Percentiles rank a stretch among this genome's conserved stretches.
Conservation (phyloP, 1,284 basidiomycete species). For the Farysia itapuensis region DNA sequence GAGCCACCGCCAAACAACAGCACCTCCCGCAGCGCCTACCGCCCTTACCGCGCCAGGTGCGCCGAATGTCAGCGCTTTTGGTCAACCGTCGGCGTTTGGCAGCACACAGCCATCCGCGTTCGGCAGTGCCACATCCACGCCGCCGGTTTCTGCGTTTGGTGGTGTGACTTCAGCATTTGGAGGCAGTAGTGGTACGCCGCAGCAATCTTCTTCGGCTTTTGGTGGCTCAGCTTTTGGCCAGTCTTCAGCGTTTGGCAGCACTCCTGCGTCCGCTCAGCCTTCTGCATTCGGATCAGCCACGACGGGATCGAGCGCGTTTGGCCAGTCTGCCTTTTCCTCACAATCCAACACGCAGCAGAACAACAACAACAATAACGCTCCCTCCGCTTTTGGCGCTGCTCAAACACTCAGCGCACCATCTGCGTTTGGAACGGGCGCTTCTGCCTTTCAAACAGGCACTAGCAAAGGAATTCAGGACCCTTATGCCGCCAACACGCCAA, state of each 20-base stretch:
- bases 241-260: neutral
- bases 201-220: neutral
- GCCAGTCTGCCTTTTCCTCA: no score
- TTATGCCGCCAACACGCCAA: constrained; percentile 9
- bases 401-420: constrained; percentile 23
- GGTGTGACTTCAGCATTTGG: constrained; percentile 1
- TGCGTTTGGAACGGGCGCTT: constrained; percentile 13
- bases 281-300: constrained; percentile 1
- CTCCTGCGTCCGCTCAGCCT: neutral
- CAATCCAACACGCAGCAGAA: no score
- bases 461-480: constrained; percentile 9
- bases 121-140: neutral
- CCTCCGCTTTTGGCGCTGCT: neutral
- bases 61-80: constrained; percentile 1
- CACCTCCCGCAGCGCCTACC: neutral
- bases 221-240: neutral
- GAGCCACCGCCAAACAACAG: neutral
- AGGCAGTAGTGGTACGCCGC: no score
- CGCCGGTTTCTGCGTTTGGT: constrained; percentile 6
- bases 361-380: no score
- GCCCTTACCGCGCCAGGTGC: constrained; percentile 3
- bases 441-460: neutral
- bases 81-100: constrained; percentile 5
- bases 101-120: constrained; percentile 5
- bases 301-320: no score